Evolutionary conservation across 1,139 yeast species (phyloP), one percentile per base, ranked within the genome.

Genomic region (Kurtzmaniella quercitrusa): DNA sequence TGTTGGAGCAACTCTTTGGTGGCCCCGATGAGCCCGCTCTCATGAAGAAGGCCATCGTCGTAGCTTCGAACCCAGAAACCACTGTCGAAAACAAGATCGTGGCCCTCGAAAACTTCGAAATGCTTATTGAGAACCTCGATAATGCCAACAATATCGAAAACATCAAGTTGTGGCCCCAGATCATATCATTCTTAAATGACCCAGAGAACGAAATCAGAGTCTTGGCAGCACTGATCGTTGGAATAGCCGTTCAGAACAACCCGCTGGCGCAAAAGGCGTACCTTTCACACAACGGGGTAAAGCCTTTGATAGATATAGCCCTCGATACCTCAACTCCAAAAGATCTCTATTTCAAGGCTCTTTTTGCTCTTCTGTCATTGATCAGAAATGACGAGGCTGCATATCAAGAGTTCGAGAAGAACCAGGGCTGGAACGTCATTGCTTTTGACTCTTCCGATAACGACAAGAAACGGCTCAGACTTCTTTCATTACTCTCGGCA

Each of bases 181-280:
- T 90, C 40, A 66, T 87, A 36, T 62, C 61, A 1, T 77, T 81
- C 45, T 66, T 86, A 43, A 65, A 68, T 36, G 65, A 68, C 36
- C 64, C 68, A 3, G 71, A 72, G 17, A 62, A 60, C 1, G 68
- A 73, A 21, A 48, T 48, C 11, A 71, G 82, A 46, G 68, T 77
- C 14, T 65, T 70, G 49, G 83, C 91, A 7, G 77, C 89, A 52
- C 82, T 95, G 43, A 79, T 88, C 37, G 75, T 91, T 29, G 97
- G 95, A 2, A 86, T 93, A 1, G 96, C 98, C 0, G 95, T 87
- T 1, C 98, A 93, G 63, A 93, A 93, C 60, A 93, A 93, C 59
- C 81, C 80, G 2, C 76, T 75, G 46, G 73, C 91, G 3, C 97
- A 90, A 63, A 70, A 73, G 44, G 86, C 79, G 44, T 84, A 82